A percentile compares a stretch with the other conserved stretches of the same genome.
These are phyloP conservation scores for Acacia concinna DNA, from an alignment of 331 rosid genomes.

Conservation along the genomic window DNA sequence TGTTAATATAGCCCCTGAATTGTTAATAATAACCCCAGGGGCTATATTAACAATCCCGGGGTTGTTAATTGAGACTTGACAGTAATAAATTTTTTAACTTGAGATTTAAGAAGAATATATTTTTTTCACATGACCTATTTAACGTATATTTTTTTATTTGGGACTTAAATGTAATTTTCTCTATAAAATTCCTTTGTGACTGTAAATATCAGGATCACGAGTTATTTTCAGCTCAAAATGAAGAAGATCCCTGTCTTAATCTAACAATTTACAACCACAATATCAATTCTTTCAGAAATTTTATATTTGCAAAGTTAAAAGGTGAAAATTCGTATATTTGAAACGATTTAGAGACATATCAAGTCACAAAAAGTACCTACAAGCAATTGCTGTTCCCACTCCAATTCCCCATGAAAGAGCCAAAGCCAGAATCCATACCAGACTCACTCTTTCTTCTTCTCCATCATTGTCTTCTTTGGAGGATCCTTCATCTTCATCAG, in stretches of 20 bases:
- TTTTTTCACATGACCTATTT: too few relatives aligned
- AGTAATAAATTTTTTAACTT: too few relatives aligned
- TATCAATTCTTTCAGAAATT: neutral
- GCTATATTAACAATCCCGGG: too few relatives aligned
- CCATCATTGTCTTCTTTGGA: conserved; percentile 25
- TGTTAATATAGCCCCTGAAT: too few relatives aligned
- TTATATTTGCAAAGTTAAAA: neutral
- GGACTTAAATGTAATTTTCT: too few relatives aligned
- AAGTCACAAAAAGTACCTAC: conserved; percentile 37
- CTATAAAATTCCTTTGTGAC: neutral
- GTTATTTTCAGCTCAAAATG: neutral
- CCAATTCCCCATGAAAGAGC: conserved; percentile 72
- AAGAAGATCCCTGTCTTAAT: neutral
- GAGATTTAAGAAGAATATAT: too few relatives aligned
- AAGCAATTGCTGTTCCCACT: conserved; percentile 61
- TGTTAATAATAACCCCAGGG: too few relatives aligned
- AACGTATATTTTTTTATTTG: too few relatives aligned
- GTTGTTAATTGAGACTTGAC: too few relatives aligned
- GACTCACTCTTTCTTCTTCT: conserved; percentile 34
- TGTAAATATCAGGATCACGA: neutral
- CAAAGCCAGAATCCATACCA: conserved; percentile 59
- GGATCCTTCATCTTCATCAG: conserved; percentile 5
- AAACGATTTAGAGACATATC: neutral
- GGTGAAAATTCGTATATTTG: neutral
- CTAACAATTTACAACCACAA: neutral